These are phyloP conservation scores for Pseudomicrostroma phylloplanum DNA, from an alignment of 1,284 basidiomycete species.

Conservation along the genomic window DNA sequence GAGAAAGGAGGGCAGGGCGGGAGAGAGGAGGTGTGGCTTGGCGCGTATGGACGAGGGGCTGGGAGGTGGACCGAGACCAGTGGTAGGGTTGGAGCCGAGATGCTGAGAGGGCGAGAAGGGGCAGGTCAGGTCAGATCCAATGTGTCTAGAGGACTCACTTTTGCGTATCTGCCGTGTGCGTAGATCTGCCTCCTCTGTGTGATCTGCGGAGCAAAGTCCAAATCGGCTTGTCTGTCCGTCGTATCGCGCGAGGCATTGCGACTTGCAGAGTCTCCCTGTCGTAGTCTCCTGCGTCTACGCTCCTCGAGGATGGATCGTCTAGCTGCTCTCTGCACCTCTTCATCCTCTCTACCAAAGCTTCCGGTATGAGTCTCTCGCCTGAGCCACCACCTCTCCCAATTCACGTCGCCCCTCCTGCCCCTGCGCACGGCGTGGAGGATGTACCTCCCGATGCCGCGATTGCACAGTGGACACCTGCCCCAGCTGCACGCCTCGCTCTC, in stretches of 20 bases:
- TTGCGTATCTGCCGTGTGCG: too few relatives aligned
- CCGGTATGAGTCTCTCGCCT: background rate
- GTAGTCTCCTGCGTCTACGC: background rate
- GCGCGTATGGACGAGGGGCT: conserved; percentile 10
- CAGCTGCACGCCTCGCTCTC: too few relatives aligned
- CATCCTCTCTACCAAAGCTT: background rate
- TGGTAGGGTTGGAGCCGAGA: conserved; percentile 7
- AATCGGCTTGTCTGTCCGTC: too few relatives aligned
- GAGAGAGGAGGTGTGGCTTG: background rate
- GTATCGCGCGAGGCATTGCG: too few relatives aligned
- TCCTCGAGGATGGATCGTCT: background rate
- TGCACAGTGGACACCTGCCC: conserved; percentile 47
- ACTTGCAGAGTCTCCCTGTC: background rate
- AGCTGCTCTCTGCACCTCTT: too few relatives aligned
- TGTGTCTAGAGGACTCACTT: conserved; percentile 32
- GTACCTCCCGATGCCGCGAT: conserved; percentile 28
- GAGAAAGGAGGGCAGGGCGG: conserved; percentile 9
- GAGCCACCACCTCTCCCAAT: conserved; percentile 9
- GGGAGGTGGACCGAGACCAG: background rate
- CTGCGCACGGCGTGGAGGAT: conserved; percentile 42
- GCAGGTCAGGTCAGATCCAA: conserved; percentile 28
- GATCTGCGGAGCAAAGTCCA: too few relatives aligned
- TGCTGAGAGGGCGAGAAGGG: conserved; percentile 25
- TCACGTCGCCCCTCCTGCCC: conserved; percentile 42
- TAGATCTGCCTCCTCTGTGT: too few relatives aligned